phyloP scores from a whole-genome alignment of 148 eudicot genomes.

The Salicornia ramosissima region DNA sequence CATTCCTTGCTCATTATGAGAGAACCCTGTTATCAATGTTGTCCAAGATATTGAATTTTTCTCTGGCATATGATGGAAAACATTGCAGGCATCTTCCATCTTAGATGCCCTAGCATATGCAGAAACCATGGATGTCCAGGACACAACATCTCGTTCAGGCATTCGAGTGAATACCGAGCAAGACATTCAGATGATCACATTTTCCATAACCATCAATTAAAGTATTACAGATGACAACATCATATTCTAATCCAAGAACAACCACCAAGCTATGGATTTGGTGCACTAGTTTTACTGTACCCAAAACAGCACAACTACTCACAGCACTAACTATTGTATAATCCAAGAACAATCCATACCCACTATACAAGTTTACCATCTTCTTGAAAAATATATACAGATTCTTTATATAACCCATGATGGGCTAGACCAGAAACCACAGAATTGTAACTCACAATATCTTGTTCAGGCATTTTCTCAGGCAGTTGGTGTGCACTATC shows the following conservation, averaged over 20 bases:
- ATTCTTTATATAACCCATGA: slow-evolving; percentile 40
- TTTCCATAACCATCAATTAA: slow-evolving; percentile 73
- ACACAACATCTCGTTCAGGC: slow-evolving; percentile 56
- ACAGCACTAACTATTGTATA: slow-evolving; percentile 46
- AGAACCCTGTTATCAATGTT: slow-evolving; percentile 57
- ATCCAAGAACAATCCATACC: slow-evolving; percentile 38
- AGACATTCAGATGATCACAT: slow-evolving; percentile 41
- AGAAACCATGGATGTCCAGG: slow-evolving; percentile 70
- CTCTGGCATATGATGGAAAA: slow-evolving; percentile 51
- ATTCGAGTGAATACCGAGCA: slow-evolving; percentile 42
- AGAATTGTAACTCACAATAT: slow-evolving; percentile 53
- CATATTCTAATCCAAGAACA: slow-evolving; percentile 42
- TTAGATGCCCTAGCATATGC: slow-evolving; percentile 44
- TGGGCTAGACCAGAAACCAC: slow-evolving; percentile 46
- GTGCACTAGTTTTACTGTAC: slow-evolving; percentile 29
- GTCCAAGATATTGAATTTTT: slow-evolving; percentile 68
- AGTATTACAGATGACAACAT: slow-evolving; percentile 43
- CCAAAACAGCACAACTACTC: slow-evolving; percentile 45
- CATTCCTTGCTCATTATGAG: slow-evolving; percentile 42
- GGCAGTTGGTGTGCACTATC: slow-evolving; percentile 42
- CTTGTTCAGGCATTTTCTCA: slow-evolving; percentile 58
- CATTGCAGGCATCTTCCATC: slow-evolving; percentile 43
- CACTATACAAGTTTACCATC: slow-evolving; percentile 30
- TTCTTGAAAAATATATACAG: slow-evolving; percentile 36
- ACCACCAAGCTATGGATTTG: slow-evolving; percentile 48